Base-by-base conservation (phyloP, 306 rosid species). In the Cucurbita pepo region DNA sequence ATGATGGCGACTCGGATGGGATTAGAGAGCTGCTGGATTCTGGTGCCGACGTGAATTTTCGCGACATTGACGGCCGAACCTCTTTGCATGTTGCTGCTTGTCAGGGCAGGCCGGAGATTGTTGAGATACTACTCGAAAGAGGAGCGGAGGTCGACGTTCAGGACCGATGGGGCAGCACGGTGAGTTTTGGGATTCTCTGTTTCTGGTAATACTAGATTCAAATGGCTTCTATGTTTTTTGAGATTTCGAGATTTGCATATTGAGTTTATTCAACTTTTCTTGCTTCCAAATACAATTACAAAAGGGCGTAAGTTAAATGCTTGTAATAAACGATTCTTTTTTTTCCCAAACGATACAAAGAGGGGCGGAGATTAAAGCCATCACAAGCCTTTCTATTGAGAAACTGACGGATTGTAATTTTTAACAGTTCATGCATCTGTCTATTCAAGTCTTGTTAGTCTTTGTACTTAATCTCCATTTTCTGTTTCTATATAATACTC, bases 111-210 rank as follows among this genome's bases (percentile, higher is more conserved):
- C 77, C 74, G 56, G 90, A 91, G 37, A 91, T 91, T 25, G 96
- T 94, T 38, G 81, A 81, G 8, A 71, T 89, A 76, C 81, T 94
- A 74, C 89, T 94, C 18, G 83, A 69, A 40, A 82, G 81, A 19
- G 95, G 91, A 0, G 96, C 99, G 22, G 69, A 77, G 5, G 84
- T 91, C 10, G 89, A 91, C 64, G 80, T 84, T 0, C 72, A 63
- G 43, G 99, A 94, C 76, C 88, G 92, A 14, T 94, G 99, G 99
- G 94, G 96, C 15, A 94, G 99, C 84, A 82, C 95, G 69, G 99
- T 94, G 85, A 69, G 74, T 69, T 22, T 69, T 8, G 8, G 58
- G 55, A 69, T 69, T 41, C 58, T 38, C 1, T 38, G 69, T 37
- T 38, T 38, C 48, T 62, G 25, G 69, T 62, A 16, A 9, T 62